A percentile compares a stretch with the other conserved stretches of the same genome.
Conservation (phyloP, 495 filamentous ascomycete genomes). For the Alectoria sarmentosa region DNA sequence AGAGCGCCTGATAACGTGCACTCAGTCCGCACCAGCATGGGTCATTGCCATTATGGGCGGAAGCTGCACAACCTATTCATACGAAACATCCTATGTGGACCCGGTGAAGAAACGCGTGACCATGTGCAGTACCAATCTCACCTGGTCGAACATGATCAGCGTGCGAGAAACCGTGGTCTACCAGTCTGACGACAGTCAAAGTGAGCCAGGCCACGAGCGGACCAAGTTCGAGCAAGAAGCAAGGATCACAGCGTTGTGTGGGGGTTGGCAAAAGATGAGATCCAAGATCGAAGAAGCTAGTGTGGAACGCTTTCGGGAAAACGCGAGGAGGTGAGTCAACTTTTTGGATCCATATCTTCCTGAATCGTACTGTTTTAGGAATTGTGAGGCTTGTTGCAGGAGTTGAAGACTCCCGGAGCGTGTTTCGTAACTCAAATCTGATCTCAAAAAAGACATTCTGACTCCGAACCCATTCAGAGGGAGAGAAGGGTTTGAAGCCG, state of each 20-base stretch:
- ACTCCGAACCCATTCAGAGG: too few species aligned
- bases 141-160: constrained; percentile 75
- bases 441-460: too few species aligned
- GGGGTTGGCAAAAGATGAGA: constrained; percentile 92
- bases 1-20: constrained; percentile 92
- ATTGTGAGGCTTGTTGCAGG: too few species aligned
- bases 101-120: constrained; percentile 74
- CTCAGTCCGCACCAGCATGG: constrained; percentile 84
- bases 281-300: constrained; percentile 89
- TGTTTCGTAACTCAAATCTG: too few species aligned
- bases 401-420: too few species aligned
- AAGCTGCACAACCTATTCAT: constrained; percentile 68
- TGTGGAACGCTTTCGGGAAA: constrained; percentile 82
- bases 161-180: constrained; percentile 90
- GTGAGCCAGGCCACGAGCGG: constrained; percentile 43
- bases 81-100: constrained; percentile 93
- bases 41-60: constrained; percentile 70
- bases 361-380: too few species aligned
- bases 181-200: constrained; percentile 44
- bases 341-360: too few species aligned
- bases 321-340: too few species aligned
- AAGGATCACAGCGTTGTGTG: constrained; percentile 86
- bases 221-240: constrained; percentile 85
- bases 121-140: constrained; percentile 89
- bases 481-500: constrained; percentile 83